Evolutionary conservation across 139 green algal species (phyloP), one percentile per base, ranked within the genome.

Genomic region (Chlamydomonas sphaeroides): DNA sequence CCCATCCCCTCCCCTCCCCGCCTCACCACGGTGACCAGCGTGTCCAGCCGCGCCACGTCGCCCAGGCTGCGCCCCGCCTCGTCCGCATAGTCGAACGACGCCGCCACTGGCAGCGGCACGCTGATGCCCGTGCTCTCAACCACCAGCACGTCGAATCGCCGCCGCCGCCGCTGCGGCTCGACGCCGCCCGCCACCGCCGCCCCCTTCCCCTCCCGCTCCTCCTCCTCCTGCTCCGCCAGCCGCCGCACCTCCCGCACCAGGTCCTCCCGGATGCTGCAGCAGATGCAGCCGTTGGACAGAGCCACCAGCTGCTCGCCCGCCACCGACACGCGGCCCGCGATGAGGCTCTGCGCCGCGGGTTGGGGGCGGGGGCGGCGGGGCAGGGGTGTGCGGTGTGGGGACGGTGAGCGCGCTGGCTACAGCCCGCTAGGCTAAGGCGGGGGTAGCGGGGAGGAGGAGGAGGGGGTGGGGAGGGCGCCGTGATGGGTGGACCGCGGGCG

Each of bases 51-150:
- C 4, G 86, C 86, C 28, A 92, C 59, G 18, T 86, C 53, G 7
- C 42, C 26, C 68, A 92, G 45, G 63, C 38, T 53, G 42, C 42
- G n/a, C 2, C 61, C 75, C 62, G 1, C 42, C 33, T 88, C 72
- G 18, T 78, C 87, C 6, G 53, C 53, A 48, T 84, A 86, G 33
- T 83, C 81, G 62, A 96, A 95, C 35, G 89, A 89, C 25, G 92
- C 89, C 28, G 92, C 91, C 36, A 96, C 89, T 38, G 91, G 89
- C 84, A 94, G 73, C 11, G 95, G 95, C 68, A 97, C 82, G 25
- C 88, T 91, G 65, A 98, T 92, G 78, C 95, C 95, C 1, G 95
- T 97, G 66, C 85, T 92, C 79, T 98, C 95, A 3, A 98, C 90
- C 15, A 98, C 51, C 20, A 97, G 84, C 81, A 89, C 88, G 66